Base-by-base conservation (phyloP, 768 basidiomycete species). In the Daedaleopsis sinensis region DNA sequence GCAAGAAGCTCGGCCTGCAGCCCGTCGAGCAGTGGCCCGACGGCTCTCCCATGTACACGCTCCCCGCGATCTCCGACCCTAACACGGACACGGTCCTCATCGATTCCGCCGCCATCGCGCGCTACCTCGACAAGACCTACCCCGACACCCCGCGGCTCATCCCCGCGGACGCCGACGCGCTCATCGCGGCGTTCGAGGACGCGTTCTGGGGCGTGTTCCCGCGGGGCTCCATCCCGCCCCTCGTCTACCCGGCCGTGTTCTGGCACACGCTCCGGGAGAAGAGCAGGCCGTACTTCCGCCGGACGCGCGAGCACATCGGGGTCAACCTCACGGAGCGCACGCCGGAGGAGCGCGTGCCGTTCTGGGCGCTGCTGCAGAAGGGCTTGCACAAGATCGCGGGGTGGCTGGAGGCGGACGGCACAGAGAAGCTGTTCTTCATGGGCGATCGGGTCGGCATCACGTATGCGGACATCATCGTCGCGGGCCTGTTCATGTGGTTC, bases 391-490 rank as follows among this genome's bases (percentile, higher is more conserved):
- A 57, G 27, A 55, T 80, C 9, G 70, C 71, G 12, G 38, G 42
- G 13, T 76, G 76, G 74, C 54, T 78, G 52, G 62, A 65, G 7
- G 71, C 67, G 61, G 71, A 70, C 27, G 70, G 70, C 18, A 36
- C 21, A 18, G 71, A 69, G 52, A 60, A 65, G 44, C 47, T 62
- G 21, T 76, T 76, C 50, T 77, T 77, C 52, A 70, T 77, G 42
- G 70, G 76, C 18, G 36, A 54, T 21, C n/a, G 23, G 38, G 24
- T 55, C 79, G 78, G 19, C 58, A 74, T 43, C 67, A 60, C 1
- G 11, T 78, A 73, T 57, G 76, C 76, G 8, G 80, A 80, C 51
- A 63, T 74, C 19, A 47, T 71, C 37, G 55, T 79, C 9, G 79
- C 68, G 1, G 73, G 64, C 0, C 72, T 68, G 63, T 49, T 82